Conservation (phyloP, 1,284 basidiomycete genomes). For the Microbotryomycetes sp. region DNA sequence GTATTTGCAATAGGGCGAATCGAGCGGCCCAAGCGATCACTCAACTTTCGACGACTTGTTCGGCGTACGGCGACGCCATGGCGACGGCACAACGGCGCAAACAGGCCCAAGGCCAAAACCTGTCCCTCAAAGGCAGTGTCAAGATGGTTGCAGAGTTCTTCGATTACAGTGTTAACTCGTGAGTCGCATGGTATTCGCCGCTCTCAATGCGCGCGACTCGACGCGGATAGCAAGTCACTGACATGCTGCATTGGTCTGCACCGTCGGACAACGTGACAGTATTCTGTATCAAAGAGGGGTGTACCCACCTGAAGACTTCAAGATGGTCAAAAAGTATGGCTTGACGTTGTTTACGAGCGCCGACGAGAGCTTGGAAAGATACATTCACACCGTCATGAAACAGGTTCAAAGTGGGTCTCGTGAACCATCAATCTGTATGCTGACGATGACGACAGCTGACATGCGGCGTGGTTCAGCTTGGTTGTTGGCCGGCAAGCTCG, state of each 20-base stretch:
- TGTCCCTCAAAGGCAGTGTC: constrained; percentile 92
- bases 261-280: constrained; percentile 46
- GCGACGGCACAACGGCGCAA: constrained; percentile 15
- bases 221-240: not conserved
- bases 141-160: constrained; percentile 98
- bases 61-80: constrained; percentile 9
- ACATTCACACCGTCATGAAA: constrained; percentile 80
- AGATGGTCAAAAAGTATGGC: constrained; percentile 98
- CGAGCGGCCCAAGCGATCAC: not conserved
- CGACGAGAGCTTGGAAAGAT: constrained; percentile 84
- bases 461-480: constrained; percentile 53
- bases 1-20: not conserved
- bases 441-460: no score
- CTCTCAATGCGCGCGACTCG: not conserved
- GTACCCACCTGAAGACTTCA: constrained; percentile 97
- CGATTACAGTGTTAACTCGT: constrained; percentile 95
- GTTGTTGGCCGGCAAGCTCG: constrained; percentile 65
- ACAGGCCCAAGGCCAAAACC: constrained; percentile 23
- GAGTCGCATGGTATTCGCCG: constrained; percentile 40
- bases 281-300: constrained; percentile 96
- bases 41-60: constrained; percentile 1
- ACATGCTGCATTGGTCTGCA: not conserved
- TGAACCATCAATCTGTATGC: not conserved
- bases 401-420: constrained; percentile 74
- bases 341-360: constrained; percentile 91